Percentiles rank a stretch among this genome's conserved stretches.
These are phyloP conservation scores for Astrocystis sublimbata DNA, from an alignment of 495 filamentous ascomycete species.

Conservation along the genomic window DNA sequence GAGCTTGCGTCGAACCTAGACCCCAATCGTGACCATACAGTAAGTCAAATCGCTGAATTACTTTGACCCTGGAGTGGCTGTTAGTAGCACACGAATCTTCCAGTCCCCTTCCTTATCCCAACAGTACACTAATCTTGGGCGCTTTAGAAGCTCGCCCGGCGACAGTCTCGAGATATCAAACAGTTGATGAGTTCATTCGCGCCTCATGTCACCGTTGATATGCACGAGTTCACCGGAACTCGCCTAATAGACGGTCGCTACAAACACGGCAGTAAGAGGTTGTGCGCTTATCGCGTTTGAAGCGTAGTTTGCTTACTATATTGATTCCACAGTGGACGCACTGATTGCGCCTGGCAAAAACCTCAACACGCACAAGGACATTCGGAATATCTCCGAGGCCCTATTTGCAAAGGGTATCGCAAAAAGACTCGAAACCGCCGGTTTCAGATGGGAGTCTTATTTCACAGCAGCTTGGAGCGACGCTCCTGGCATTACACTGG, in stretches of 20 bases:
- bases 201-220: constrained; percentile 35
- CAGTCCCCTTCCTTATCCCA: too few relatives aligned
- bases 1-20: constrained; percentile 36
- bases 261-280: constrained; percentile 26
- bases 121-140: too few relatives aligned
- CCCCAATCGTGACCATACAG: constrained; percentile 38
- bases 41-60: too few relatives aligned
- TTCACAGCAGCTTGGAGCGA: constrained; percentile 26
- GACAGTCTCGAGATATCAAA: constrained; percentile 35
- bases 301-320: constrained; percentile 2
- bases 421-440: constrained; percentile 19
- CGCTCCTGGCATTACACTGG: constrained; percentile 20
- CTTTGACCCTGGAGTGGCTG: too few relatives aligned
- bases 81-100: too few relatives aligned
- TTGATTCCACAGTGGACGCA: constrained; percentile 27
- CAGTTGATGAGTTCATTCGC: constrained; percentile 31
- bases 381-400: constrained; percentile 34
- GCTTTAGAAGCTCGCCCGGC: constrained; percentile 33
- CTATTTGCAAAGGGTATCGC: constrained; percentile 31
- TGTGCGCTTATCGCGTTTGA: not conserved
- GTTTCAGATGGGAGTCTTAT: constrained; percentile 38
- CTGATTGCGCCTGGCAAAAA: constrained; percentile 39
- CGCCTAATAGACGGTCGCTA: constrained; percentile 24
- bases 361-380: constrained; percentile 34
- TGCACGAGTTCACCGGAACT: constrained; percentile 36